Base-by-base conservation (phyloP, 768 basidiomycete genomes). In the Epithele typhae region DNA sequence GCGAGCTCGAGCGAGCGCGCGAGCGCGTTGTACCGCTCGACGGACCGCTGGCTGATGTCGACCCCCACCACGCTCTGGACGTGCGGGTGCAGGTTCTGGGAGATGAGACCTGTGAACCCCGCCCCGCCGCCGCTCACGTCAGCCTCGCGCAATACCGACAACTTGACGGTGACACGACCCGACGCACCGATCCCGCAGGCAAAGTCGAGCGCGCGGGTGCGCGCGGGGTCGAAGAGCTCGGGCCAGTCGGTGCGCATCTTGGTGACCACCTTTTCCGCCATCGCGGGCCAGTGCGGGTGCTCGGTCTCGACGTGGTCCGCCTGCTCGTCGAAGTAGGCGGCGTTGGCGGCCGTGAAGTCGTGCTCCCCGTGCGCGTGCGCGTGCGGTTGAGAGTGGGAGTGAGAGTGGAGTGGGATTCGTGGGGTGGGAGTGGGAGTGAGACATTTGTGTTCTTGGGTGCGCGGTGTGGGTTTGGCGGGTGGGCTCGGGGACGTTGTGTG, bases 31-130 rank as follows among this genome's bases (percentile, higher is more conserved):
- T 77, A 91, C 19, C 70, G 65, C 44, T 87, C 79, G 12, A 90
- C 82, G 71, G 82, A 77, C 1, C 66, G 75, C 51, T 81, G 79
- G 65, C 81, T 87, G 60, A 89, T 84, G 60, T 91, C 89, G 18
- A 86, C 79, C 7, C 87, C 88, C 18, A 88, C 66, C 49, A 90
- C 75, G 22, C 71, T 71, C 58, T 79, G 83, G 40, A 75, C 74
- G 53, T 84, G 68, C 3, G 79, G 70, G 0, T 77, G 79, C n/a
- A 91, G 70, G 36, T 75, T 72, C 51, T 78, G 72, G 3, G 87
- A 82, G 11, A 87, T 63, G 17, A 80, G 64, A 12, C 88, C 88
- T 89, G 35, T 3, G n/a, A 25, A 8, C 5, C 27, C 27, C 27
- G 14, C 27, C n/a, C n/a, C n/a, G n/a, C n/a, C n/a, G n/a, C n/a